Percentiles rank a stretch among this genome's conserved stretches.
Evolutionary conservation across 306 rosid species (phyloP).

Genomic region (Potentilla sterilis): DNA sequence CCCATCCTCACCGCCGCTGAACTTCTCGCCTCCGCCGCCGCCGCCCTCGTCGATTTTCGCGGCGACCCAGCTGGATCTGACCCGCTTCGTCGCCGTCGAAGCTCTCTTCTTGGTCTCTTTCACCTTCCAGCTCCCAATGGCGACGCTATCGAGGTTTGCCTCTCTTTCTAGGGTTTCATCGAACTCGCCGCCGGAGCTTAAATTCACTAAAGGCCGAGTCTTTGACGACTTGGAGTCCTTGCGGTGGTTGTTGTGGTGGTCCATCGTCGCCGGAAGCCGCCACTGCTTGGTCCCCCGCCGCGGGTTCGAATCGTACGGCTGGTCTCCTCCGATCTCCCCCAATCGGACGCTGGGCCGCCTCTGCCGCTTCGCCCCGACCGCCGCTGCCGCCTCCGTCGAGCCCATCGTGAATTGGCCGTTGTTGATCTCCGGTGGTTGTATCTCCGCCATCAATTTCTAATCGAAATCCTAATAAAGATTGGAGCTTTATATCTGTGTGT

Average conservation of each 20-base stretch:
- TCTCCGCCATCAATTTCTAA: conserved; percentile 55
- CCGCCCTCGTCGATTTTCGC: conserved; percentile 63
- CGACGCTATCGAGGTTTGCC: conserved; percentile 59
- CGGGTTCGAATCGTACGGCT: conserved; percentile 60
- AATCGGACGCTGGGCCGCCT: conserved; percentile 87
- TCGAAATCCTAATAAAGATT: neutral
- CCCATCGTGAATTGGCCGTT: conserved; percentile 37
- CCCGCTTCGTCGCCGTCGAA: conserved; percentile 54
- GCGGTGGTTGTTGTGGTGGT: conserved; percentile 22
- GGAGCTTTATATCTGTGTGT: neutral
- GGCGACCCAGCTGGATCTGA: conserved; percentile 85
- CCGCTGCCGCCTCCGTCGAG: conserved; percentile 56
- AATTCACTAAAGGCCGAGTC: conserved; percentile 74
- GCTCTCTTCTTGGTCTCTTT: conserved; percentile 81
- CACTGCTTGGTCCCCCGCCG: conserved; percentile 70
- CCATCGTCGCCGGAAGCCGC: conserved; percentile 47
- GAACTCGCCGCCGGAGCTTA: conserved; percentile 53
- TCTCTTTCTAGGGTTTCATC: conserved; percentile 71
- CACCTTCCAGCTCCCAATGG: conserved; percentile 88
- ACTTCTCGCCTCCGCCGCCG: conserved; percentile 42
- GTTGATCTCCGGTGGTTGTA: conserved; percentile 67
- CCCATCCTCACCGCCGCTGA: conserved; percentile 65
- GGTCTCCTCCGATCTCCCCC: conserved; percentile 96
- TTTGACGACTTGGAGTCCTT: conserved; percentile 58
- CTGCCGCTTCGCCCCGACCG: conserved; percentile 78